These are phyloP conservation scores for Neurospora sp. DNA, from an alignment of 495 filamentous ascomycete genomes.

Conservation along the genomic window DNA sequence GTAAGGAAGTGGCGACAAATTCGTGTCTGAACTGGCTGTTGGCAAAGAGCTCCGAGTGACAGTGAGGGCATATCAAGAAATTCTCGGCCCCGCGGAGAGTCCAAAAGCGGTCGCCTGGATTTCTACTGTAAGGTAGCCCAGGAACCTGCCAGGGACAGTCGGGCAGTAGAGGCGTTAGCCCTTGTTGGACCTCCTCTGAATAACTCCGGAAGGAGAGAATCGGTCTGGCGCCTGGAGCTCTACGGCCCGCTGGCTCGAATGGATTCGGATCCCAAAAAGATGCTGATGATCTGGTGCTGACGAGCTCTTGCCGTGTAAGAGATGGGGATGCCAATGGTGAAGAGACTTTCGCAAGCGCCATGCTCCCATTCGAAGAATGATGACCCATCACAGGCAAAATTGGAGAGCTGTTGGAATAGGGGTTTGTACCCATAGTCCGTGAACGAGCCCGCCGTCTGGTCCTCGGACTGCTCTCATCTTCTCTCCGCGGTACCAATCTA, in stretches of 20 bases:
- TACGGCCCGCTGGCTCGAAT: conserved; percentile 16
- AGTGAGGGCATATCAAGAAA: conserved; percentile 37
- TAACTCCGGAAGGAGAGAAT: conserved; percentile 25
- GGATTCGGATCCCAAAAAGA: conserved; percentile 20
- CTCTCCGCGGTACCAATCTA: conserved; percentile 11
- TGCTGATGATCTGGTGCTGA: conserved; percentile 10
- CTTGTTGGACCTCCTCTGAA: conserved; percentile 22
- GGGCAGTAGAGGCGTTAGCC: conserved; percentile 22
- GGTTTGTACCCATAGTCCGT: conserved; percentile 13
- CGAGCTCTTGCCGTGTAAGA: conserved; percentile 8
- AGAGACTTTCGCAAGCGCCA: conserved; percentile 13
- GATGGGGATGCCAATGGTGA: conserved; percentile 9
- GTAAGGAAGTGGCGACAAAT: conserved; percentile 26
- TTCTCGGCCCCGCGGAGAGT: conserved; percentile 32
- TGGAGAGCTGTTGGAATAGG: conserved; percentile 5
- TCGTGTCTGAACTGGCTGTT: conserved; percentile 27
- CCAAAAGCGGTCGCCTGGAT: conserved; percentile 26
- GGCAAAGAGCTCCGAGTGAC: conserved; percentile 28
- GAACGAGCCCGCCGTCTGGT: conserved; percentile 11
- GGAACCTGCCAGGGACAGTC: conserved; percentile 28
- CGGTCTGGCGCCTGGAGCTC: conserved; percentile 7
- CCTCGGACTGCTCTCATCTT: conserved; percentile 6
- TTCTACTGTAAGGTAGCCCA: background rate
- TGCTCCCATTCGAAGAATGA: conserved; percentile 3
- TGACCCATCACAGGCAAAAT: conserved; percentile 1